Evolutionary conservation across 2,329 filamentous ascomycete species (phyloP), one percentile per base, ranked within the genome.

Genomic region (Phaeomoniella chlamydospora): DNA sequence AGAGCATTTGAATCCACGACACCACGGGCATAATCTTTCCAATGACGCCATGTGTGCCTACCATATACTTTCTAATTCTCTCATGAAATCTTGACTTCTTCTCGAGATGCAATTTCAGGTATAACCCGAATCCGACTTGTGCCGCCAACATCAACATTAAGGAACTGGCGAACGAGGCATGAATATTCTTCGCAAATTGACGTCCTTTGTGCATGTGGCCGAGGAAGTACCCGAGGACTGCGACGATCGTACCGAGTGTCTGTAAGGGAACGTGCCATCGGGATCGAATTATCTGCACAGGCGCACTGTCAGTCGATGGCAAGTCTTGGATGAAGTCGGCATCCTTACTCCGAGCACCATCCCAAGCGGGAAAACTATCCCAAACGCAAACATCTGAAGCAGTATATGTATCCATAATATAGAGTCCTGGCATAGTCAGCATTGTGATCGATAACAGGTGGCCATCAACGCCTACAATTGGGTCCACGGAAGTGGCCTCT

Each of bases 211-310:
- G 90, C 45, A 76, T 70, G 54, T 98, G 90, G 34, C 90, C 90
- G 36, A 98, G 72, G 56, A 90, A 85, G 64, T 90, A 94, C 45
- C 84, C 88, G 37, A 87, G 55, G 15, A 93, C 68, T 2, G 85
- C 83, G 44, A 96, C 67, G 16, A 74, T 59, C 15, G 82, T 79
- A 43, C 80, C 84, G 37, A 80, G 51, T 17, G 79, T 69, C 57
- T 98, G 90, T 3, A 85, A 65, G 4, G 90, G 88, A 35, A 96
- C 88, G 62, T 98, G 90, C 84, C 85, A 96, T 59, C 83, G 76
- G 41, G 80, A 93, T 42, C 84, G 85, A 45, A 81, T 75, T 40
- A 98, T 87, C 80, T 92, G 54, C 32, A 41, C 16, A 37, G 26
- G 33, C 37, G 31, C 33, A 15, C n/a, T 35, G 49, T 31, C 41